Percentiles rank a stretch among this genome's conserved stretches.
phyloP scores from a whole-genome alignment of 345 rosid genomes.

The Eucalyptus fibrosa region DNA sequence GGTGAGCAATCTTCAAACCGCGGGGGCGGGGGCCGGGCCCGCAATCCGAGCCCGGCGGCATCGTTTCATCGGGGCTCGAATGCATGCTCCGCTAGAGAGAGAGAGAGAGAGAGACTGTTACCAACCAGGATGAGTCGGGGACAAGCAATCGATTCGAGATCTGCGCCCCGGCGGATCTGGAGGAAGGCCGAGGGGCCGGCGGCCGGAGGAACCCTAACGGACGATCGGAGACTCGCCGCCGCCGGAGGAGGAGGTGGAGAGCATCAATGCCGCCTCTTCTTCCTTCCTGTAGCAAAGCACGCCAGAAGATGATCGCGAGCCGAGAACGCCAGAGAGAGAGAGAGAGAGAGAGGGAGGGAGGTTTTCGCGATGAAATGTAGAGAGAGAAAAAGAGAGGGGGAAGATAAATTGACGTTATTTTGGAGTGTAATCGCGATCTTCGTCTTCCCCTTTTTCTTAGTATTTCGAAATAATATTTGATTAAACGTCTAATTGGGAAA shows the following conservation, averaged over 20 bases:
- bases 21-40: neutral
- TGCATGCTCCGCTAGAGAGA: neutral
- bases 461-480: neutral
- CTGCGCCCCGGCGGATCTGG: neutral
- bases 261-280: neutral
- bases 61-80: neutral
- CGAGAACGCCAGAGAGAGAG: neutral
- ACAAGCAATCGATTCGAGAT: neutral
- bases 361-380: neutral
- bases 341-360: neutral
- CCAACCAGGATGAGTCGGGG: neutral
- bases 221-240: neutral
- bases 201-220: neutral
- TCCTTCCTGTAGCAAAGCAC: neutral
- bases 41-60: neutral
- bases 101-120: neutral
- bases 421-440: neutral
- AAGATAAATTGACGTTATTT: neutral
- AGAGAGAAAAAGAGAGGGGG: neutral
- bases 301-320: neutral
- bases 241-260: neutral
- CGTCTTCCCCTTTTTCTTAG: neutral
- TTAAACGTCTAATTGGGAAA: neutral
- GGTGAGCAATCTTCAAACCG: neutral
- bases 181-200: neutral